Conservation (phyloP, 352 stramenopile species). For the Phytopythium litorale region DNA sequence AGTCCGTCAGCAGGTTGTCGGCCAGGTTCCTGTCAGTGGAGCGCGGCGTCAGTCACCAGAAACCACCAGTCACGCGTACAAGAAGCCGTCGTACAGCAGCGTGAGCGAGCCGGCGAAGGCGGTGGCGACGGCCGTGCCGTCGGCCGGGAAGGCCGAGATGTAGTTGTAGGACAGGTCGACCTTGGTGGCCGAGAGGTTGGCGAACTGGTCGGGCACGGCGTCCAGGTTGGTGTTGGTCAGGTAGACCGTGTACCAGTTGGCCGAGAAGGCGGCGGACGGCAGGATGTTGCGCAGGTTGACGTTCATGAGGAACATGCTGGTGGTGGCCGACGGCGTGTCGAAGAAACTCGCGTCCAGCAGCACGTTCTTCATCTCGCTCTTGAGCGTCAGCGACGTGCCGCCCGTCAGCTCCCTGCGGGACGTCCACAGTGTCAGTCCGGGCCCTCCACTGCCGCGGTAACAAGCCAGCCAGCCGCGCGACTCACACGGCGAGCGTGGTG, state of each 20-base stretch:
- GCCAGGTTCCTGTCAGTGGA: constrained; percentile 19
- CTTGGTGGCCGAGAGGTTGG: constrained; percentile 24
- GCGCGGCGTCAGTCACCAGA: neutral
- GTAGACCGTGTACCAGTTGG: constrained; percentile 24
- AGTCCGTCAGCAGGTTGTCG: constrained; percentile 39
- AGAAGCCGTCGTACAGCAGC: constrained; percentile 6
- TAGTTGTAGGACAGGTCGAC: constrained; percentile 51
- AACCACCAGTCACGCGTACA: too few species aligned
- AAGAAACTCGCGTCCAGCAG: constrained; percentile 53
- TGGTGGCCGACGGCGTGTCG: constrained; percentile 23
- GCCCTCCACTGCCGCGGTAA: neutral
- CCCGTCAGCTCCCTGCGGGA: constrained; percentile 25
- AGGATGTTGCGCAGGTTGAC: constrained; percentile 37
- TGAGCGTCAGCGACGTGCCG: constrained; percentile 19
- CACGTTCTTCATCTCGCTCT: constrained; percentile 43
- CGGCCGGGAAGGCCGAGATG: constrained; percentile 34
- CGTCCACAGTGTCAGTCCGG: neutral
- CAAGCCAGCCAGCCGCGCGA: neutral
- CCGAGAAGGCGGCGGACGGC: constrained; percentile 22
- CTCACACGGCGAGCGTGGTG: constrained; percentile 35
- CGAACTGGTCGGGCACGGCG: constrained; percentile 28
- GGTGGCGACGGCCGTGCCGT: constrained; percentile 24
- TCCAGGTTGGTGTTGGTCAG: constrained; percentile 50
- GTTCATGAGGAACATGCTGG: constrained; percentile 33
- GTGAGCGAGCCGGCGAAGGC: constrained; percentile 26